Conservation (phyloP, 208 protist species). For the Trypanosoma lewisi region DNA sequence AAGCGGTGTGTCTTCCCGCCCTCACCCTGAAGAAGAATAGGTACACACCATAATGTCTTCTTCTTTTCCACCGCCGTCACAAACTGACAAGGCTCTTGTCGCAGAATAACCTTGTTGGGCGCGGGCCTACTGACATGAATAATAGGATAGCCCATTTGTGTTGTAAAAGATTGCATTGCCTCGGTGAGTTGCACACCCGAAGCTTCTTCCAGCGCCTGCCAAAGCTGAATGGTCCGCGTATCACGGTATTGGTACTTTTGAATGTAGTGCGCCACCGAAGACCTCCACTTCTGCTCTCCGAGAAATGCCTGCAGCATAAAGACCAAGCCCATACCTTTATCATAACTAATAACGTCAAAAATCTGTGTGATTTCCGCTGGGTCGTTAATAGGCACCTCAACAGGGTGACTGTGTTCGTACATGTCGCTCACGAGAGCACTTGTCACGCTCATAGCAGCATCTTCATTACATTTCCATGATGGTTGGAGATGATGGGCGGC, state of each 20-base stretch:
- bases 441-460: constrained; percentile 62
- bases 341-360: constrained; percentile 97
- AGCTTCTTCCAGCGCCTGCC: constrained; percentile 85
- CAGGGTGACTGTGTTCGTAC: constrained; percentile 93
- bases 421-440: constrained; percentile 88
- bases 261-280: constrained; percentile 92
- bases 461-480: constrained; percentile 87
- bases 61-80: constrained; percentile 24
- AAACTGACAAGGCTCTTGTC: constrained; percentile 70
- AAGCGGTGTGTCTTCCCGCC: constrained; percentile 30
- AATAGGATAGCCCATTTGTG: constrained; percentile 93
- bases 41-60: constrained; percentile 62
- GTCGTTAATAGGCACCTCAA: constrained; percentile 93
- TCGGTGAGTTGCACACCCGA: constrained; percentile 78
- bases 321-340: constrained; percentile 94
- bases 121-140: constrained; percentile 51
- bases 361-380: constrained; percentile 95
- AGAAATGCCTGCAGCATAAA: constrained; percentile 93
- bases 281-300: constrained; percentile 83
- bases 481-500: constrained; percentile 74
- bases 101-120: constrained; percentile 36
- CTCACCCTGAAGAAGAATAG: constrained; percentile 56
- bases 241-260: constrained; percentile 89
- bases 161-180: constrained; percentile 92
- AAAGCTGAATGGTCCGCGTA: constrained; percentile 94